Base-by-base conservation (phyloP, 1,284 basidiomycete species). In the Papiliotrema laurentii region DNA sequence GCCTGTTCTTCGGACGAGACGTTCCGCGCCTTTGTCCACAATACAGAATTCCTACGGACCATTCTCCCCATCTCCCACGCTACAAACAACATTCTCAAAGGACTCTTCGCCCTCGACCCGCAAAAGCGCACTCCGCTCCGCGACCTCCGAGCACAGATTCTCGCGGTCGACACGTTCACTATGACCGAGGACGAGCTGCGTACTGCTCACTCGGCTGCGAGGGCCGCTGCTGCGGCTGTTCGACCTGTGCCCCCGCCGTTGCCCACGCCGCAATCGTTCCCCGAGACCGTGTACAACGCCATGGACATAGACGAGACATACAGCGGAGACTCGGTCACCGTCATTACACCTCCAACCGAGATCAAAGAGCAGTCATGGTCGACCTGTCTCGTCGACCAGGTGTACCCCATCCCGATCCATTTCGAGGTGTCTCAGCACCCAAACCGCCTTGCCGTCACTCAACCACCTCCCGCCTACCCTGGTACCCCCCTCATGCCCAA, bases 1-100 rank as follows among this genome's bases (percentile, higher is more conserved):
- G 90, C 93, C 4, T 81, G 78, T 40, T 73, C 78, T 5, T 75
- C 77, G 40, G 90, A 96, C 72, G 80, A 83, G 46, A 84, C 83
- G 35, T 94, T 87, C 76, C 69, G 76, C 19, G 80, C 82, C 1
- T 91, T 79, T 73, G 71, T 87, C 43, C 72, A 79, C 47, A 80
- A 91, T 61, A 79, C 78, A 27, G 72, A 85, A 54, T 85, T 85
- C 62, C 78, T 93, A 24, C 79, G 78, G n/a, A 72, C 80, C 19
- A 81, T 83, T 55, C 77, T 89, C 3, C 86, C 86, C 16, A 85
- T 92, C 59, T 71, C 72, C 7, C 37, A 56, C 25, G 50, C 63
- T 19, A 62, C 69, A 33, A 67, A 83, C 73, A 46, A 76, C 74
- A 49, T 80, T 71, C 68, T 83, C 78, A 51, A 82, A 67, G 68